A percentile compares a stretch with the other conserved stretches of the same genome.
Conservation (phyloP, 2,329 filamentous ascomycete genomes). For the Neurospora sp. region DNA sequence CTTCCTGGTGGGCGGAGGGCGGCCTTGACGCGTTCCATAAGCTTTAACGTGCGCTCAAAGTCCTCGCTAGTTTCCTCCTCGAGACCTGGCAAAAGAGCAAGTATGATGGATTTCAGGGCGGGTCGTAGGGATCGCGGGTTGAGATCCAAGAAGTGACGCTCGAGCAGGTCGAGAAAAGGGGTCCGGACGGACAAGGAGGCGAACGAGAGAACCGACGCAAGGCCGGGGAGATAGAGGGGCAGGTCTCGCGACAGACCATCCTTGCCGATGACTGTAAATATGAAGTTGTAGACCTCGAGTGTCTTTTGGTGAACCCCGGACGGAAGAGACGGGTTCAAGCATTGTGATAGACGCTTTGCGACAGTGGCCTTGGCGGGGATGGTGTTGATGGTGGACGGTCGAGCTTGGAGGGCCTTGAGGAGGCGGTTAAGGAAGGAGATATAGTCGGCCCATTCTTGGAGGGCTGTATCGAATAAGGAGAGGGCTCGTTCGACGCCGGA, state of each 20-base stretch:
- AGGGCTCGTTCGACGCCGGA: slow-evolving; percentile 78
- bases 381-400: slow-evolving; percentile 58
- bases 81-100: slow-evolving; percentile 80
- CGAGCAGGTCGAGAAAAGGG: slow-evolving; percentile 73
- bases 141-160: slow-evolving; percentile 66
- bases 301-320: slow-evolving; percentile 97
- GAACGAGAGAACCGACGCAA: slow-evolving; percentile 84
- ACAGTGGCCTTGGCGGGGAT: slow-evolving; percentile 77
- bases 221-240: slow-evolving; percentile 77
- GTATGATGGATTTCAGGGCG: slow-evolving; percentile 79
- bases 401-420: slow-evolving; percentile 84
- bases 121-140: slow-evolving; percentile 65
- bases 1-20: slow-evolving; percentile 48
- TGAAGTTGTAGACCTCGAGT: slow-evolving; percentile 82
- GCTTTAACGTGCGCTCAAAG: slow-evolving; percentile 75
- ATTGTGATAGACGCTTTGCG: slow-evolving; percentile 88
- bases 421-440: slow-evolving; percentile 91
- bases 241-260: slow-evolving; percentile 75
- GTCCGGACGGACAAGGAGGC: slow-evolving; percentile 86
- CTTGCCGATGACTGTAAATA: slow-evolving; percentile 77
- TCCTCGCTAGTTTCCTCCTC: slow-evolving; percentile 97
- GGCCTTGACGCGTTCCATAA: slow-evolving; percentile 68
- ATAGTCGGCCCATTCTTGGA: slow-evolving; percentile 99
- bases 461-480: slow-evolving; percentile 78
- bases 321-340: slow-evolving; percentile 82